Evolutionary conservation across 2,329 filamentous ascomycete genomes (phyloP), one percentile per base, ranked within the genome.

Genomic region (Fusarium hainanense): DNA sequence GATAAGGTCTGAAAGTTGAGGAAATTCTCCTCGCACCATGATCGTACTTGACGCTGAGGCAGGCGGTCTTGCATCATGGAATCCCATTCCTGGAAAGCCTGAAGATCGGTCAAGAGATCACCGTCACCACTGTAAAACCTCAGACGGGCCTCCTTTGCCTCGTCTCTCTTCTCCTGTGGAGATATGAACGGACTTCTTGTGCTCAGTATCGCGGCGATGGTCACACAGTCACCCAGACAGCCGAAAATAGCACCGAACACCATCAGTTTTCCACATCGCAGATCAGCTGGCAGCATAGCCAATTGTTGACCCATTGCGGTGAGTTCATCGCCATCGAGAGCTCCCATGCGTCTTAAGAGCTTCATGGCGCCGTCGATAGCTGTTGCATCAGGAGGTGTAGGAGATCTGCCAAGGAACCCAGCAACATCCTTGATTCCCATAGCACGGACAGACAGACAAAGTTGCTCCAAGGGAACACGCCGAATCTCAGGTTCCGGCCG

Each of bases 211-310:
- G 94, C 92, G 3, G 96, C 93, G 67, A 98, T 94, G 4, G 92
- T 94, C 58, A 98, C 86, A 71, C 92, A 94, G 54, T 95, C 90
- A 74, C 97, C 93, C 9, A 98, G 86, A 76, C 95, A 98, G 34
- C 93, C 93, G 76, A 99, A 98, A 61, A 97, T 94, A 18, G 93
- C 92, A 8, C 96, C 96, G 76, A 97, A 97, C 6, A 99, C 93
- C 86, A 99, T 93, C 34, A 99, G 86, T 80, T 99, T 99, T 47
- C 93, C 93, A 78, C 94, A 97, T 28, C 95, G 90, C 49, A 99
- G 85, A 76, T 99, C 96, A 1, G 95, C 93, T 3, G 96, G 96
- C 52, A 99, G 94, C 89, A 97, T 93, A 20, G 94, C 92, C n/a
- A 99, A 85, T 81, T 98, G 96, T 55, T 92, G 90, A 41, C 96